A percentile compares a stretch with the other conserved stretches of the same genome.
Evolutionary conservation across 805 yeast species (phyloP).

Genomic region (Sugiyamaella americana): DNA sequence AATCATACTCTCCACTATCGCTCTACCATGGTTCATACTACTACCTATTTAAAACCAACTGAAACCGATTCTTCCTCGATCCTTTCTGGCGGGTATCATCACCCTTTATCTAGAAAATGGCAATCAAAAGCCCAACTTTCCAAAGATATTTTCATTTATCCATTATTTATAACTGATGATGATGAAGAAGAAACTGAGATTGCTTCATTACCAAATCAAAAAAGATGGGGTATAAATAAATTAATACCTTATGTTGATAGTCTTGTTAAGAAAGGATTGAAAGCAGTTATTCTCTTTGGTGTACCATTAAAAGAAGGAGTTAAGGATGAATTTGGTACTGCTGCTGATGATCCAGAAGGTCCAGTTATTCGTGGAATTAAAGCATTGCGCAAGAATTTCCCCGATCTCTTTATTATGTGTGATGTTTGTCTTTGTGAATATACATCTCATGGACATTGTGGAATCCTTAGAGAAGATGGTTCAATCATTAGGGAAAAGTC

Average conservation of each 20-base stretch:
- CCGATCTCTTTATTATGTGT: slow-evolving; percentile 79
- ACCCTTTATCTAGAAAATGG: slow-evolving; percentile 86
- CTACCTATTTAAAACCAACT: slow-evolving; percentile 57
- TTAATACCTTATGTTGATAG: slow-evolving; percentile 63
- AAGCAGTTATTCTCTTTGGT: slow-evolving; percentile 85
- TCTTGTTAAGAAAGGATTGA: slow-evolving; percentile 73
- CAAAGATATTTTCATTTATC: slow-evolving; percentile 88
- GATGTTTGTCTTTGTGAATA: slow-evolving; percentile 97
- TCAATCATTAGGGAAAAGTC: slow-evolving; percentile 66
- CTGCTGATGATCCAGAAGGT: slow-evolving; percentile 94
- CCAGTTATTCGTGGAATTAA: slow-evolving; percentile 84
- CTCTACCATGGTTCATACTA: too few species aligned
- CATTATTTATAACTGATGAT: slow-evolving; percentile 75
- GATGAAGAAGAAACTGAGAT: slow-evolving; percentile 74
- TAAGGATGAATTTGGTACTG: slow-evolving; percentile 77
- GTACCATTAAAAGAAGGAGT: slow-evolving; percentile 70
- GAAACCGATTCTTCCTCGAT: slow-evolving; percentile 65
- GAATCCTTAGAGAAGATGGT: slow-evolving; percentile 83
- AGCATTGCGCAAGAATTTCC: slow-evolving; percentile 58
- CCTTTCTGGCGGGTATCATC: slow-evolving; percentile 91
- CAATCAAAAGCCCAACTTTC: slow-evolving; percentile 77
- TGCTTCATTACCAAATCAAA: slow-evolving; percentile 80
- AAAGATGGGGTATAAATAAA: slow-evolving; percentile 77
- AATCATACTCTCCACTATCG: too few species aligned
- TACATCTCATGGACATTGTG: slow-evolving; percentile 98